Evolutionary conservation across 176 grass and related monocot species (phyloP), one percentile per base, ranked within the genome.

Genomic region (Cenchrus purpureus): DNA sequence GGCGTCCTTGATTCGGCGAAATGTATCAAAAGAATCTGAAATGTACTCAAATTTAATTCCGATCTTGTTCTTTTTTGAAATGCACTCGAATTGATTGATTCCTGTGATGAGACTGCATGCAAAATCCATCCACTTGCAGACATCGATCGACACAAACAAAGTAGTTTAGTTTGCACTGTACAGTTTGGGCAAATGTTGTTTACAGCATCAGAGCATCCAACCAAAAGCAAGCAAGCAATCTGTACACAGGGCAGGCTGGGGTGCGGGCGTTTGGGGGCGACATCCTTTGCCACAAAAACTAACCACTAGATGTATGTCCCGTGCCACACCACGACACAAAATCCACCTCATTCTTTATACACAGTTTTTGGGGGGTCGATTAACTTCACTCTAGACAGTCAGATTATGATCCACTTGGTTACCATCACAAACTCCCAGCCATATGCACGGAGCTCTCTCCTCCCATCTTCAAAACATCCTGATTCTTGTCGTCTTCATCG

Each of bases 281-380:
- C 89, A 91, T 87, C 89, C 48, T 11, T 84, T 84, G 61, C 63
- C 12, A 84, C 51, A 84, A 87, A 87, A 91, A 76, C 37, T 40
- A 40, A 40, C 84, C 34, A 65, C 69, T 63, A 80, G 85, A 91
- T 87, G 81, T 53, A 40, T 40, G 37, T 2, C 76, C 81, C 84
- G 84, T 80, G 80, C 84, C 81, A 87, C 89, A 56, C 81, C 84
- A 87, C 29, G 40, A 48, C 84, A 83, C 42, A 68, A 52, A 90
- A 49, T 84, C 62, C 62, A 57, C 64, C 85, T 87, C 85, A 12
- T 48, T 84, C 19, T 91, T 64, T 91, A 84, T 91, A 91, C 89
- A 91, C 37, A 40, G 37, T 40, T 13, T 91, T 87, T 84, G 85
- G 81, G 81, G 81, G 69, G 29, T 56, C 79, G 80, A 76, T 32